A percentile compares a stretch with the other conserved stretches of the same genome.
Conservation (phyloP, 2,329 filamentous ascomycete species). For the Microsporum audouinii region DNA sequence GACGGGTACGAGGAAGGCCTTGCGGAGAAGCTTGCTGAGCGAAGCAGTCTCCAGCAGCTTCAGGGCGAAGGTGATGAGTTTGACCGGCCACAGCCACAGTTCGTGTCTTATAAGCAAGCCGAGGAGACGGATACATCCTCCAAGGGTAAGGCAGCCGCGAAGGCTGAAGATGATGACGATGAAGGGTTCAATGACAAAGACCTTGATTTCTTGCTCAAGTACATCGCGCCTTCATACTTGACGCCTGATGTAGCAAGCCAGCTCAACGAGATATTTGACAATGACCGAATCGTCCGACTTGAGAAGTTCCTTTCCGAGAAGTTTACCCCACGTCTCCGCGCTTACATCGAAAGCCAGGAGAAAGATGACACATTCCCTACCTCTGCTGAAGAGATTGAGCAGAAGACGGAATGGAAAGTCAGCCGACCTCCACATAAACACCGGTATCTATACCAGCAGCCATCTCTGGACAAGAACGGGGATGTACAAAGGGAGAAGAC, state of each 20-base stretch:
- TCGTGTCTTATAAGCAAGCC: conserved; percentile 34
- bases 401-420: conserved; percentile 55
- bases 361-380: conserved; percentile 34
- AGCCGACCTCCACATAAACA: conserved; percentile 91
- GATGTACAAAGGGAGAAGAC: conserved; percentile 34
- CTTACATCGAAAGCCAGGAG: conserved; percentile 59
- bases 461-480: conserved; percentile 22
- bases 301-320: conserved; percentile 66
- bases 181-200: conserved; percentile 61
- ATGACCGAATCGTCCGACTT: conserved; percentile 74
- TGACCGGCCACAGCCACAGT: conserved; percentile 60
- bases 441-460: conserved; percentile 71
- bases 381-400: conserved; percentile 46
- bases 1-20: conserved; percentile 80
- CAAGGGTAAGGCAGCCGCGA: conserved; percentile 25
- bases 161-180: conserved; percentile 28
- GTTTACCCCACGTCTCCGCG: conserved; percentile 60
- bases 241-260: conserved; percentile 83
- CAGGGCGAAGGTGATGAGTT: conserved; percentile 86
- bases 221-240: conserved; percentile 79
- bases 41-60: conserved; percentile 83
- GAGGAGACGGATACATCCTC: conserved; percentile 17
- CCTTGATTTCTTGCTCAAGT: conserved; percentile 80
- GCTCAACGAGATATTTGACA: conserved; percentile 65
- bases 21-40: conserved; percentile 77